Base-by-base conservation (phyloP, 2,329 filamentous ascomycete species). In the Neurospora crassa region DNA sequence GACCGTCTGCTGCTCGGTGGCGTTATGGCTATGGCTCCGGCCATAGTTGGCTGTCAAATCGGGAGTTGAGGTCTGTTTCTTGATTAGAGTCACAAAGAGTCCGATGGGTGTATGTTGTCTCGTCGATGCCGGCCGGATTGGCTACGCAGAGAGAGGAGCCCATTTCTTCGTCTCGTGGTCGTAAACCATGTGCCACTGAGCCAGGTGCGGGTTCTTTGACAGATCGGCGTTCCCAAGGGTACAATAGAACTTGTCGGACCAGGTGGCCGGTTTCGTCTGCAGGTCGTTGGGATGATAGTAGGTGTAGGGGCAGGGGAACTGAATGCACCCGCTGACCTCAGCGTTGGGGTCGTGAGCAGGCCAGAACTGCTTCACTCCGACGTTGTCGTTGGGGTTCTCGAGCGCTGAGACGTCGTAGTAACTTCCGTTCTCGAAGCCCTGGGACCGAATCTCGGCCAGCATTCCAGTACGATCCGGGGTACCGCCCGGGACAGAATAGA, bases 391-490 rank as follows among this genome's bases (percentile, higher is more conserved):
- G 18, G 81, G 77, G 77, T 84, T 79, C 76, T 83, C 80, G 69
- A 84, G 83, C 75, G 83, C 82, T 14, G 82, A 84, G 68, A 84
- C 81, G 72, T 84, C 83, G 69, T 81, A 84, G 77, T 76, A 84
- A 74, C 79, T 82, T 20, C 75, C 47, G 45, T 76, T 80, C 41
- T 72, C 75, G 72, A 71, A 83, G 68, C 77, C 79, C 73, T 83
- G 78, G 77, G 78, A 79, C 75, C 77, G 74, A 67, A 81, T 74
- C 77, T 79, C 79, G 71, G 79, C 80, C 16, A 80, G 77, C 78
- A 80, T 84, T 72, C 82, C 81, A 6, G 81, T 78, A 4, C 75
- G 74, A 74, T 80, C 77, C 1, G 70, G 40, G 2, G 74, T 72
- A 67, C 80, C 82, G 0, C 78, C 69, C 1, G 76, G 74, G 70